Evolutionary conservation across 345 rosid genomes (phyloP).

Genomic region (Moricandia moricandioides): DNA sequence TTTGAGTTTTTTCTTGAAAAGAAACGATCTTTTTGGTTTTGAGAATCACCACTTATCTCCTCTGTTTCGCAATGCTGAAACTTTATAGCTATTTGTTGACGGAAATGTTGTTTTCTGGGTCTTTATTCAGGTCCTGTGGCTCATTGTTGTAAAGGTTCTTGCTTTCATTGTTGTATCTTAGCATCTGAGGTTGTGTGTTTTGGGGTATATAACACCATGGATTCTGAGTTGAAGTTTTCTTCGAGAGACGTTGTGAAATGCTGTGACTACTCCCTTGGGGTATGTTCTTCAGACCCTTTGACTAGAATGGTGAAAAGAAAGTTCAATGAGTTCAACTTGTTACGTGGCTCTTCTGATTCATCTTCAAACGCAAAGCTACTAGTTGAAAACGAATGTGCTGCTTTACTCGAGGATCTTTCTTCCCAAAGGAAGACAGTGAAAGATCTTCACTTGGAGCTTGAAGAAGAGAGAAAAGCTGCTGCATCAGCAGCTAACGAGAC

Average conservation of each 20-base stretch:
- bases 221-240: constrained; percentile 43
- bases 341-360: constrained; percentile 46
- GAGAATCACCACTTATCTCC: not conserved
- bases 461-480: constrained; percentile 86
- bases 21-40: not conserved
- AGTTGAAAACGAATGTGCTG: constrained; percentile 67
- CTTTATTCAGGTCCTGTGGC: constrained; percentile 10
- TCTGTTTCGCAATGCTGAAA: not conserved
- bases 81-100: constrained; percentile 5
- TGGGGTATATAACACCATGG: constrained; percentile 41
- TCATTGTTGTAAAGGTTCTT: constrained; percentile 27
- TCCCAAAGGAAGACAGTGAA: constrained; percentile 58
- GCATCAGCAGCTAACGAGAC: constrained; percentile 86
- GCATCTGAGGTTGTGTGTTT: constrained; percentile 31
- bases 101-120: not conserved
- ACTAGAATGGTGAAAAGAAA: constrained; percentile 38
- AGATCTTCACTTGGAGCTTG: constrained; percentile 59
- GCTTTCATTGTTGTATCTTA: constrained; percentile 3
- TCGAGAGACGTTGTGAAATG: constrained; percentile 46
- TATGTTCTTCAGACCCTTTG: constrained; percentile 27
- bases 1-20: not conserved
- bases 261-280: constrained; percentile 43
- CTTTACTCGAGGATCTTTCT: constrained; percentile 60
- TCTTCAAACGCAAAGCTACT: constrained; percentile 55
- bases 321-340: constrained; percentile 20